Percentiles rank a stretch among this genome's conserved stretches.
These are phyloP conservation scores for Entomophthora muscae DNA, from an alignment of 371 early-diverging fungal genomes.

Conservation along the genomic window DNA sequence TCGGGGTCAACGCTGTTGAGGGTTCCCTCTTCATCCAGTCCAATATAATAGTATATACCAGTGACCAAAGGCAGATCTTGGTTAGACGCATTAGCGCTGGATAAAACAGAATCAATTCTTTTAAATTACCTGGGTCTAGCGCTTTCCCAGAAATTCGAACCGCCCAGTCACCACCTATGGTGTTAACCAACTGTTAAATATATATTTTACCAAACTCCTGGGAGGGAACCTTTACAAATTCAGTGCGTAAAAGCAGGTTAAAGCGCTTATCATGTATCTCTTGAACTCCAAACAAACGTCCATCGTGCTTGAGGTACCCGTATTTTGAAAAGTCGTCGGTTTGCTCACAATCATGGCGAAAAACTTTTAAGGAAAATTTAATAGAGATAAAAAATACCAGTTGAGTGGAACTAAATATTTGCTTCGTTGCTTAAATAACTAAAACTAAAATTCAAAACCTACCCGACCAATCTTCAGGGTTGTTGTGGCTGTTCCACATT, in stretches of 20 bases:
- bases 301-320: constrained; percentile 80
- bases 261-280: constrained; percentile 45
- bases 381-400: no score
- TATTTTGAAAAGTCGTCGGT: constrained; percentile 57
- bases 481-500: constrained; percentile 70
- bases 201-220: constrained; percentile 26
- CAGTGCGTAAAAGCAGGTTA: constrained; percentile 53
- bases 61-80: constrained; percentile 17
- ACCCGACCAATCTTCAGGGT: constrained; percentile 34
- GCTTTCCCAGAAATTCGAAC: constrained; percentile 60
- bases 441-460: constrained; percentile 12
- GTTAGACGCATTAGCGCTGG: not conserved
- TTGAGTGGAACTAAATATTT: not conserved
- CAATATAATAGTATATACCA: constrained; percentile 41
- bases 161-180: constrained; percentile 77
- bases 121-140: constrained; percentile 17
- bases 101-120: no score
- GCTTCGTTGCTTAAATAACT: constrained; percentile 10
- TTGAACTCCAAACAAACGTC: constrained; percentile 61
- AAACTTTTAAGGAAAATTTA: constrained; percentile 22
- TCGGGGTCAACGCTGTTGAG: constrained; percentile 25
- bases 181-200: no score
- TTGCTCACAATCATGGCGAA: constrained; percentile 80
- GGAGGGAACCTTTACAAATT: constrained; percentile 58
- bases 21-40: constrained; percentile 44